A percentile compares a stretch with the other conserved stretches of the same genome.
phyloP scores from a whole-genome alignment of 176 grass and related monocot genomes.

The Elaeis guineensis region DNA sequence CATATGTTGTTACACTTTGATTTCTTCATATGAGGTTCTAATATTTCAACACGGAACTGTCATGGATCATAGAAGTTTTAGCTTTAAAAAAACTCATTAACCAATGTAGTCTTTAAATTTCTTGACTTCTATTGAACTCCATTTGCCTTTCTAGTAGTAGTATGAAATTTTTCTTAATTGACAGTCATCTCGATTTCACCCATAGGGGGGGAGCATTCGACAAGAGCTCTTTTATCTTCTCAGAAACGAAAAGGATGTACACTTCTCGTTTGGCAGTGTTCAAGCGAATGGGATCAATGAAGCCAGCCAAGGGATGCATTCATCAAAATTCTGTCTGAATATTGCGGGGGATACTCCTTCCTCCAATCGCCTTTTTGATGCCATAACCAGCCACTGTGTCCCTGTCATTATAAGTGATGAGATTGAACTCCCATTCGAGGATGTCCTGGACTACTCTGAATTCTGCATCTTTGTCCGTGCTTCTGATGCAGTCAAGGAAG shows the following conservation, averaged over 20 bases:
- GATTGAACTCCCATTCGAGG: constrained; percentile 62
- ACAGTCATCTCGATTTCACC: background rate
- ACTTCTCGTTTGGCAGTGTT: constrained; percentile 63
- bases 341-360: constrained; percentile 63
- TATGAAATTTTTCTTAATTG: too few relatives aligned
- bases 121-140: too few relatives aligned
- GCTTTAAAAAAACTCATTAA: too few relatives aligned
- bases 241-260: constrained; percentile 57
- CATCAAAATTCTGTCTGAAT: constrained; percentile 59
- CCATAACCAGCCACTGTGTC: constrained; percentile 58
- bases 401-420: constrained; percentile 54
- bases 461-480: constrained; percentile 45
- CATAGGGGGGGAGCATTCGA: constrained; percentile 53
- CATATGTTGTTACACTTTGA: too few relatives aligned
- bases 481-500: constrained; percentile 43
- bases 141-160: too few relatives aligned
- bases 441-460: constrained; percentile 52
- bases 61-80: too few relatives aligned
- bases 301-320: constrained; percentile 37
- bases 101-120: too few relatives aligned
- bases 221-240: constrained; percentile 66
- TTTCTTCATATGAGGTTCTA: too few relatives aligned
- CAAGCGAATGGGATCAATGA: constrained; percentile 40
- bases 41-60: too few relatives aligned
- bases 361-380: constrained; percentile 55